Base-by-base conservation (phyloP, 441 rosid species). In the Mallotus repandus region DNA sequence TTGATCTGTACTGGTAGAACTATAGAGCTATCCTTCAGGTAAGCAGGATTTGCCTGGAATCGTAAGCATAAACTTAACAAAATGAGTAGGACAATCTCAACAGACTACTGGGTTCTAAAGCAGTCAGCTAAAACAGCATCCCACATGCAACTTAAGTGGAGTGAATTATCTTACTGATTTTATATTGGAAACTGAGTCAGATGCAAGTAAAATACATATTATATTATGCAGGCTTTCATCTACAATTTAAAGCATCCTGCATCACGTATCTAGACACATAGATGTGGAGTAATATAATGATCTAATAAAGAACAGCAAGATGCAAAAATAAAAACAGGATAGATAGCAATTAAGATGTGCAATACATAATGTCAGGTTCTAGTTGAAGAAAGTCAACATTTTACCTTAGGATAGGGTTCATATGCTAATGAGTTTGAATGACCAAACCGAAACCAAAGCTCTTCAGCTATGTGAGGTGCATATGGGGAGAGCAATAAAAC, bases 381-480 rank as follows among this genome's bases (percentile, higher is more conserved):
- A 38, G 41, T 4, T 38, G 41, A 38, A 38, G 41, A 38, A 38
- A 38, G 41, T 38, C 46, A 29, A 59, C 48, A 43, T 11, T 53
- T 53, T 79, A 91, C 99, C 98, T 81, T 65, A 5, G 99, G 99
- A 69, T 91, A 91, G 55, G 83, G 81, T 76, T 83, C 86, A 48
- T 81, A 91, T 18, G 97, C 97, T 81, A 93, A 80, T 59, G 99
- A 87, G 74, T 78, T 77, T 1, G 73, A 60, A 73, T 93, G 87
- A 76, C 97, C 94, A 22, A 95, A 76, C 75, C 92, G 95, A 65
- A 80, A 89, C 99, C 99, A 95, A 73, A 95, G 90, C 85, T 95
- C 98, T 83, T 95, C 99, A 1, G 97, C 89, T 85, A 96, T 96
- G 84, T 95, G 97, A 76, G 98, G 99, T 10, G 96, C 94, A 55